Evolutionary conservation across 768 basidiomycete species (phyloP).

Genomic region (Lentinula edodes): DNA sequence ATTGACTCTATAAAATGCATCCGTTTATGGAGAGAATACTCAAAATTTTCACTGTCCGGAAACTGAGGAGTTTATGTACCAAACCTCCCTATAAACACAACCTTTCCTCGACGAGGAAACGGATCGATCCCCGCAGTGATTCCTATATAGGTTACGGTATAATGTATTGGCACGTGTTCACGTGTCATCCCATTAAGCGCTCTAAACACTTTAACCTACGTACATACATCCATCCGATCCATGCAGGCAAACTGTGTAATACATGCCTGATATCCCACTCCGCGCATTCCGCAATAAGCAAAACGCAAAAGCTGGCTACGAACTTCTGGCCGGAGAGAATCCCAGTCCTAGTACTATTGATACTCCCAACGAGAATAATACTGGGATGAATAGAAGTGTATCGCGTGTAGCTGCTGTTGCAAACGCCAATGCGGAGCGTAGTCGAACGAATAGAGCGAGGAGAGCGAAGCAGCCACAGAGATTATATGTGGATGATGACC

Average conservation of each 20-base stretch:
- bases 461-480: constrained; percentile 40
- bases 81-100: too few species aligned
- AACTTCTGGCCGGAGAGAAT: constrained; percentile 24
- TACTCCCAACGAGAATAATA: constrained; percentile 16
- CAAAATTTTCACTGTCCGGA: too few species aligned
- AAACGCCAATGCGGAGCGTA: constrained; percentile 20
- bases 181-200: too few species aligned
- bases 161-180: too few species aligned
- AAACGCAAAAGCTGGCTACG: constrained; percentile 32
- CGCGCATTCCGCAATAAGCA: constrained; percentile 38
- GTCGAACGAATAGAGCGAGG: constrained; percentile 24
- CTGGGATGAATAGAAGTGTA: background rate
- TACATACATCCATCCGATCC: too few species aligned
- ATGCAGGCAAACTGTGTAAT: background rate
- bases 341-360: constrained; percentile 15
- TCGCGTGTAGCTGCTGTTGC: constrained; percentile 22
- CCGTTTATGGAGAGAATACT: too few species aligned
- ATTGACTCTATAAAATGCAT: too few species aligned
- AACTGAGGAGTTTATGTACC: too few species aligned
- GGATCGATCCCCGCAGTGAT: too few species aligned
- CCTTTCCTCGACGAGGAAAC: too few species aligned
- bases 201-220: too few species aligned
- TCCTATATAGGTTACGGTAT: too few species aligned
- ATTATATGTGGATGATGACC: constrained; percentile 54
- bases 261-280: constrained; percentile 72